Conservation (phyloP, 2,329 filamentous ascomycete species). For the Pestalotiopsis sp. region DNA sequence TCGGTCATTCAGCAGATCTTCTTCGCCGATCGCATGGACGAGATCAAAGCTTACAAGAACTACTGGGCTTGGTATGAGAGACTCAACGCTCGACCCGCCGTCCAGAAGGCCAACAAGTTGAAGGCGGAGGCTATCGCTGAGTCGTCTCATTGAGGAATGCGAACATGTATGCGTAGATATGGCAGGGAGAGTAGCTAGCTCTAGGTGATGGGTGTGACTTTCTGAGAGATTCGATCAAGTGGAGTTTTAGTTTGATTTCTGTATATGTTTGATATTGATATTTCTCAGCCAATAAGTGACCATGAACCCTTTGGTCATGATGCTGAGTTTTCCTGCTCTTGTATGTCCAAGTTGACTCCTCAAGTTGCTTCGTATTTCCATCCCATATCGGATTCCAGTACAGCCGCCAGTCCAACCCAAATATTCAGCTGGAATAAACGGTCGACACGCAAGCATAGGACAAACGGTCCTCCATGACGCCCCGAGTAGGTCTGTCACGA, state of each 20-base stretch:
- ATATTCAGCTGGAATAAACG: no score
- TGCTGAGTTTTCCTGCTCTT: no score
- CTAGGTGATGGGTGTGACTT: not conserved
- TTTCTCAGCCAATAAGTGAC: no score
- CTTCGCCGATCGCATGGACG: not conserved
- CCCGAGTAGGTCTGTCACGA: no score
- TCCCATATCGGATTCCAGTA: not conserved
- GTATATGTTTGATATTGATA: no score
- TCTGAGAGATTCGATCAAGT: not conserved
- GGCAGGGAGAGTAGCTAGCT: not conserved
- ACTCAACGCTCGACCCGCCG: slow-evolving; percentile 31
- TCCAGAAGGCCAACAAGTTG: slow-evolving; percentile 24
- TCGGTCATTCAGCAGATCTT: not conserved
- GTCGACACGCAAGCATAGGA: no score
- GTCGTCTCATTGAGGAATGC: not conserved
- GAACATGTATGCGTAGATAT: not conserved
- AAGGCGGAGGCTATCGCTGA: slow-evolving; percentile 9
- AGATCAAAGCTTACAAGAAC: slow-evolving; percentile 33
- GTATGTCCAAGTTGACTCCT: not conserved
- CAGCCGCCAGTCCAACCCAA: not conserved
- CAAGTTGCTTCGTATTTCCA: not conserved
- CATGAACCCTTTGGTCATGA: no score
- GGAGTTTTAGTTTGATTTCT: not conserved
- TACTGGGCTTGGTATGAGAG: slow-evolving; percentile 37
- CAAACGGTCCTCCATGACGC: no score